Evolutionary conservation across 306 rosid species (phyloP).

Genomic region (Amphicarpaea edgeworthii): DNA sequence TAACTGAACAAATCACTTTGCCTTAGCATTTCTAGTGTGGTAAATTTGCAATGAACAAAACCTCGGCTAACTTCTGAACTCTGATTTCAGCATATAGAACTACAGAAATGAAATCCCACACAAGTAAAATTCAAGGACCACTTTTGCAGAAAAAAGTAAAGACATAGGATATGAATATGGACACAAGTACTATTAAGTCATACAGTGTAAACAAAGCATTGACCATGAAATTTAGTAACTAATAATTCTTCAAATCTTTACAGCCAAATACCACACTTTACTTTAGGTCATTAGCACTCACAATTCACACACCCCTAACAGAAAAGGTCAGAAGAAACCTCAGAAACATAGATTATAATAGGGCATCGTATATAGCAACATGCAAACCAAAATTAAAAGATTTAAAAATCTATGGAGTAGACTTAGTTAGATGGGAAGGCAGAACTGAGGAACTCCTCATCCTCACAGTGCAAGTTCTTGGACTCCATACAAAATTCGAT

Average conservation of each 20-base stretch:
- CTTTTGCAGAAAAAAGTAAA: background rate
- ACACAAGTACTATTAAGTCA: background rate
- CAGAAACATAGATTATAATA: background rate
- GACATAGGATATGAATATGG: background rate
- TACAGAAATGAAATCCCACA: background rate
- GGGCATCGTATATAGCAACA: background rate
- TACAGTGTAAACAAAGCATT: background rate
- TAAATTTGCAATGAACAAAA: background rate
- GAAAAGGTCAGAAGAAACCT: background rate
- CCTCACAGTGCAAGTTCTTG: constrained; percentile 70
- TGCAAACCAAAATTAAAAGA: background rate
- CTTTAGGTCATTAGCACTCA: background rate
- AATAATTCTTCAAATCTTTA: background rate
- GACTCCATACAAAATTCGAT: constrained; percentile 69
- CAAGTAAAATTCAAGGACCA: background rate
- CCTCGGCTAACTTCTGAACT: background rate
- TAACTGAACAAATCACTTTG: background rate
- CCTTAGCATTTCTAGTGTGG: background rate
- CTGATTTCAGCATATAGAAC: background rate
- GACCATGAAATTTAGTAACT: background rate
- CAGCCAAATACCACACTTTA: background rate
- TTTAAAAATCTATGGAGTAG: background rate
- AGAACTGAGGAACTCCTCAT: constrained; percentile 61
- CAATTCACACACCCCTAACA: background rate
- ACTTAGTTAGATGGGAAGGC: constrained; percentile 50